Percentiles rank a stretch among this genome's conserved stretches.
These are phyloP conservation scores for Aureobasidium sp. DNA, from an alignment of 2,329 filamentous ascomycete species.

Conservation along the genomic window DNA sequence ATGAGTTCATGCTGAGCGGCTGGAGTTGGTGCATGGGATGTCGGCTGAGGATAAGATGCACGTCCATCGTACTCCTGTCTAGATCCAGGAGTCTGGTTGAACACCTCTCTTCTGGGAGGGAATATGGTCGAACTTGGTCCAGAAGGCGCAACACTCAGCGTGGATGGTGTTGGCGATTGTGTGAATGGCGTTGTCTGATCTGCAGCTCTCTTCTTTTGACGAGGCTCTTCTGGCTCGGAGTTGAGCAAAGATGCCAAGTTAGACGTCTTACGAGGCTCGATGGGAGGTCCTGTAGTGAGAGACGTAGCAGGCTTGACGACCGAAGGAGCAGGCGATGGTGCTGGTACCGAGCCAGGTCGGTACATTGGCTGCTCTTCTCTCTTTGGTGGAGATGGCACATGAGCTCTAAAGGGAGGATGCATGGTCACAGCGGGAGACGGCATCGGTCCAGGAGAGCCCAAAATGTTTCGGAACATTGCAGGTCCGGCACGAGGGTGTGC, in stretches of 20 bases:
- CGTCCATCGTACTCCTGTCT: conserved; percentile 11
- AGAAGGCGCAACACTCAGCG: conserved; percentile 4
- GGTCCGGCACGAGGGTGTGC: conserved; percentile 10
- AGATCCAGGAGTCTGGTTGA: conserved; percentile 15
- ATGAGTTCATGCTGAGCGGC: conserved; percentile 12
- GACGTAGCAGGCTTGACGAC: conserved; percentile 16
- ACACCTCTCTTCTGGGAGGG: conserved; percentile 4
- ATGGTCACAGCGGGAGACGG: conserved; percentile 11
- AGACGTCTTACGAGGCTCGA: conserved; percentile 30
- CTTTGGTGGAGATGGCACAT: conserved; percentile 25
- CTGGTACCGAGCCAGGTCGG: conserved; percentile 23
- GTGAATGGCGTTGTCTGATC: conserved; percentile 20
- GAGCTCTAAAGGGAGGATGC: conserved; percentile 15
- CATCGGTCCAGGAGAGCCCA: conserved; percentile 16
- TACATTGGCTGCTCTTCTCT: conserved; percentile 19
- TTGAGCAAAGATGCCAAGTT: conserved; percentile 30
- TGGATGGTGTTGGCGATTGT: conserved; percentile 16
- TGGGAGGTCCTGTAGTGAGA: conserved; percentile 18
- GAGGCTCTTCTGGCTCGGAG: conserved; percentile 27
- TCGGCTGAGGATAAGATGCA: conserved; percentile 9
- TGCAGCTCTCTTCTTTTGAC: conserved; percentile 23
- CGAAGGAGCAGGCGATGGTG: conserved; percentile 18
- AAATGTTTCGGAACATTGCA: conserved; percentile 15
- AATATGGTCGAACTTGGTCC: neutral
- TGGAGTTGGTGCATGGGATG: conserved; percentile 2